Evolutionary conservation across 1,284 basidiomycete species (phyloP).

Genomic region (Albatrellus sp.): DNA sequence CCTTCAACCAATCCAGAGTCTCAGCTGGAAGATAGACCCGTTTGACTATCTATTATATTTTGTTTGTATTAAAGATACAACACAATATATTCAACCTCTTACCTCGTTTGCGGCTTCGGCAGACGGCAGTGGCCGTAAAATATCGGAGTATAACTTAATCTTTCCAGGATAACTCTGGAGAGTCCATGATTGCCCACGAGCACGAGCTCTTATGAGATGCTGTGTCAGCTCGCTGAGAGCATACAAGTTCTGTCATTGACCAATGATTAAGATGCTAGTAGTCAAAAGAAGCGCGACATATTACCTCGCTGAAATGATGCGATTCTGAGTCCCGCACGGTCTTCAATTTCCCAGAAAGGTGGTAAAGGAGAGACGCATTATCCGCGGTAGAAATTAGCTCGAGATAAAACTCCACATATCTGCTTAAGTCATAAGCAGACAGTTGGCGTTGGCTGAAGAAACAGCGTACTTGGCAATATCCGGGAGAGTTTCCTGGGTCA

Average conservation of each 20-base stretch:
- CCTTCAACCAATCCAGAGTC: conserved; percentile 40
- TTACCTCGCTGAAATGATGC: conserved; percentile 55
- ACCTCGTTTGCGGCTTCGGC: conserved; percentile 55
- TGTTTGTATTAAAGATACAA: conserved; percentile 4
- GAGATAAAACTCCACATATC: conserved; percentile 86
- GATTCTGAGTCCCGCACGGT: conserved; percentile 72
- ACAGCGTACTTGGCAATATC: conserved; percentile 61
- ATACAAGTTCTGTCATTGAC: conserved; percentile 64
- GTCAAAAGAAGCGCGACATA: conserved; percentile 8
- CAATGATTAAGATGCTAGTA: conserved; percentile 3
- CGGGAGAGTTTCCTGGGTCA: conserved; percentile 46
- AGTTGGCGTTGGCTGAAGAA: neutral
- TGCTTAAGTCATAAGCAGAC: conserved; percentile 16
- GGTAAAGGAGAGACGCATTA: conserved; percentile 75
- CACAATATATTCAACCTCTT: neutral
- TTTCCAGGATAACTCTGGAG: conserved; percentile 74
- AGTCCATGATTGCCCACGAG: conserved; percentile 61
- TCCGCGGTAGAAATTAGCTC: conserved; percentile 63
- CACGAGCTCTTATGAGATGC: conserved; percentile 67
- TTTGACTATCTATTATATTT: conserved; percentile 38
- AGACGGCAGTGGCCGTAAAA: conserved; percentile 57
- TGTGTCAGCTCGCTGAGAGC: conserved; percentile 84
- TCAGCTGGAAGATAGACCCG: conserved; percentile 55
- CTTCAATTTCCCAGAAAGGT: conserved; percentile 77
- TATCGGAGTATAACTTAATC: conserved; percentile 72